Evolutionary conservation across 2,329 filamentous ascomycete genomes (phyloP).

Genomic region (Neofusicoccum laricinum): DNA sequence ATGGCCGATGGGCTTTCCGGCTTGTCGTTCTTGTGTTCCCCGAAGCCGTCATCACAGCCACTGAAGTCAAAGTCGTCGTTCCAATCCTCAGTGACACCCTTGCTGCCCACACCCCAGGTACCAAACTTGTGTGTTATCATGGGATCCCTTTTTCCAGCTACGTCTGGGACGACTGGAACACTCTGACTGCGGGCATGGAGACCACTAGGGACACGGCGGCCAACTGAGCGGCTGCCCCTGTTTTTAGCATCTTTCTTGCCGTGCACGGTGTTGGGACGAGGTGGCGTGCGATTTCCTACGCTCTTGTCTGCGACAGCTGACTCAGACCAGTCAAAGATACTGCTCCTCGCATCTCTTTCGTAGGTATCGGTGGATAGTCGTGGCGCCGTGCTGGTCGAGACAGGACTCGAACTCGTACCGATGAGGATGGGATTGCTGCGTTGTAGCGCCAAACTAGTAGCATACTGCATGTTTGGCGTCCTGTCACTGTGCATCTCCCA

Average conservation of each 20-base stretch:
- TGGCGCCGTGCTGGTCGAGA: neutral
- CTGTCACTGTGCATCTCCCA: constrained; percentile 39
- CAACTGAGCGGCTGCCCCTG: constrained; percentile 65
- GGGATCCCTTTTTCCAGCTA: constrained; percentile 49
- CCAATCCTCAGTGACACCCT: constrained; percentile 82
- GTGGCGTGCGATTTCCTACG: constrained; percentile 56
- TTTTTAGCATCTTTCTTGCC: constrained; percentile 70
- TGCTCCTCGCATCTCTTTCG: constrained; percentile 55
- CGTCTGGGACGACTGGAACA: constrained; percentile 68
- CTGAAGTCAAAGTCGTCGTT: constrained; percentile 84
- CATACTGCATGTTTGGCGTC: constrained; percentile 28
- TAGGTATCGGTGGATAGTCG: constrained; percentile 26
- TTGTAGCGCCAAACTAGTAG: constrained; percentile 31
- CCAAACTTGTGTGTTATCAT: constrained; percentile 68
- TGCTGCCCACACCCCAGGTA: constrained; percentile 77
- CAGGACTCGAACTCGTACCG: constrained; percentile 31
- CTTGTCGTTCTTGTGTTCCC: constrained; percentile 36
- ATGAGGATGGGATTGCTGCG: constrained; percentile 32
- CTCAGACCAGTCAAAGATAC: constrained; percentile 77
- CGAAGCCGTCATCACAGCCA: constrained; percentile 20
- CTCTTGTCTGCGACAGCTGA: constrained; percentile 57
- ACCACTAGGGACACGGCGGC: constrained; percentile 65
- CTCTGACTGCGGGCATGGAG: constrained; percentile 78
- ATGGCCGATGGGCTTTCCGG: constrained; percentile 49
- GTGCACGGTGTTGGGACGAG: constrained; percentile 71